phyloP scores from a whole-genome alignment of 2,329 filamentous ascomycete genomes.

The Penicillium palitans region DNA sequence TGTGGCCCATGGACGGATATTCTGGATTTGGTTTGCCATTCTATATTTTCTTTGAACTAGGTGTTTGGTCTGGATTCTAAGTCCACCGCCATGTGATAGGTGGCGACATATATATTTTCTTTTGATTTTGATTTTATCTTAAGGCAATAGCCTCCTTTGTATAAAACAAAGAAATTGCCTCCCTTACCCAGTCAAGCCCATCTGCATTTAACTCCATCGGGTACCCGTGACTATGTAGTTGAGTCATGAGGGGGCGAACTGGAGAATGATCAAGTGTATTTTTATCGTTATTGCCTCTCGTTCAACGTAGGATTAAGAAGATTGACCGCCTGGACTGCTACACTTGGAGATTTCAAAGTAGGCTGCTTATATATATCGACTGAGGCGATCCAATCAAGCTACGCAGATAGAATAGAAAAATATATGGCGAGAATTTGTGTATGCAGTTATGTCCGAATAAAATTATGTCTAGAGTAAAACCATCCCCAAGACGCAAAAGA shows the following conservation, averaged over 20 bases:
- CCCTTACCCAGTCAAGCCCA: background rate
- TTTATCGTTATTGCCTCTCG: background rate
- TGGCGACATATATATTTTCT: background rate
- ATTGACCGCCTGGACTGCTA: no score
- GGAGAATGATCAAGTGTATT: background rate
- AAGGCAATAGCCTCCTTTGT: background rate
- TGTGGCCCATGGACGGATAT: background rate
- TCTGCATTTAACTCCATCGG: no score
- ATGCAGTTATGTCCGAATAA: conserved; percentile 6
- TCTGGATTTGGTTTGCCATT: background rate
- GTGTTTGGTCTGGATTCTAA: background rate
- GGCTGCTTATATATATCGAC: no score
- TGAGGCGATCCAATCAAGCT: background rate
- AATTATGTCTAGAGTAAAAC: conserved; percentile 3
- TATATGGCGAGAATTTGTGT: background rate
- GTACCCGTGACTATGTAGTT: background rate
- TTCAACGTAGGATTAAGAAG: background rate
- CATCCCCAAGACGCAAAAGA: conserved; percentile 8
- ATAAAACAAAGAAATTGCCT: background rate
- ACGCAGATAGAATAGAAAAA: background rate
- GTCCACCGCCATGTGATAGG: background rate
- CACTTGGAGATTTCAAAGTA: no score
- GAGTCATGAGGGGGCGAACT: background rate
- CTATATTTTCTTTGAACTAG: background rate
- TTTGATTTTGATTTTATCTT: background rate